Percentiles rank a stretch among this genome's conserved stretches.
phyloP scores from a whole-genome alignment of 2,329 filamentous ascomycete species.

The Fusarium bactridioides region DNA sequence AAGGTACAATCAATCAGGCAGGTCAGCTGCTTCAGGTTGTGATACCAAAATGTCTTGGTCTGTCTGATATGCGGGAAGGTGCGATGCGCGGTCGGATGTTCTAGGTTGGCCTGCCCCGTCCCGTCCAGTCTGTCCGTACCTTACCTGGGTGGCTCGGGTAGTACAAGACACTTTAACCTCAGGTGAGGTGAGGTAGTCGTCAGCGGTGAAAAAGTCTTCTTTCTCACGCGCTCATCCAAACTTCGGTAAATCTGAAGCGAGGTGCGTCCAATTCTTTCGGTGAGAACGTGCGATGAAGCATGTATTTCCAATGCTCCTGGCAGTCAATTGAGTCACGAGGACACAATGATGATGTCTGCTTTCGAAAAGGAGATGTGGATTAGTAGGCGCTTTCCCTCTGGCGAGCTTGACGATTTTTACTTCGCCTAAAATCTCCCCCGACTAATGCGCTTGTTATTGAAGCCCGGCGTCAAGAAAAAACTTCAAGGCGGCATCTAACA shows the following conservation, averaged over 20 bases:
- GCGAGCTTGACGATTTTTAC: not conserved
- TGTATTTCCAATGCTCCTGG: not conserved
- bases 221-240: constrained; percentile 1
- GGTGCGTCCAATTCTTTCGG: not conserved
- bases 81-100: constrained; percentile 1
- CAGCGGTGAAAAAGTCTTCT: constrained; percentile 16
- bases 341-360: not conserved
- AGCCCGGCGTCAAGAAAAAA: not conserved
- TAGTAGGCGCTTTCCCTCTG: constrained; percentile 1
- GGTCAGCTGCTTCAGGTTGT: constrained; percentile 2
- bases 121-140: not conserved
- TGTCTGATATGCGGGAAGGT: constrained; percentile 22
- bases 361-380: not conserved
- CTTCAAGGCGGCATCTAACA: not conserved
- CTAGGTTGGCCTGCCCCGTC: not conserved
- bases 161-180: constrained; percentile 1
- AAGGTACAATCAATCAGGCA: not conserved
- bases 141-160: not conserved
- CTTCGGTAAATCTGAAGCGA: not conserved
- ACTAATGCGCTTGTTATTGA: not conserved
- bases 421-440: not conserved
- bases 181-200: not conserved
- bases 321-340: constrained; percentile 3
- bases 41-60: not conserved
- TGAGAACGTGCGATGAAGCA: not conserved